Evolutionary conservation across 1,284 basidiomycete species (phyloP).

Genomic region (Ustilago tritici): DNA sequence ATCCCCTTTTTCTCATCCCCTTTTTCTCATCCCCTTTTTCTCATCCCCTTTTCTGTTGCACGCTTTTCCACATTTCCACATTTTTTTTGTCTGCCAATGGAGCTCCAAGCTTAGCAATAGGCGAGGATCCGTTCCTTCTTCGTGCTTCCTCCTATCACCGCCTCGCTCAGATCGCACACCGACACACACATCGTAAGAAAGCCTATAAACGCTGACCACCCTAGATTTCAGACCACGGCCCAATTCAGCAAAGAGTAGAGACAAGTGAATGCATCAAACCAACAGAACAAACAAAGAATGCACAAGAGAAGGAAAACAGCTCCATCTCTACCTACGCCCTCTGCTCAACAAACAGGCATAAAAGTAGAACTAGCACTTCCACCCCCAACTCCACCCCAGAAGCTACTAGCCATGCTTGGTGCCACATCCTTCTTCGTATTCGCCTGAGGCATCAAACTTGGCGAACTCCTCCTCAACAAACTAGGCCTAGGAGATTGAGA

Average conservation of each 20-base stretch:
- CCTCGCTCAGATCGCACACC: too few relatives aligned
- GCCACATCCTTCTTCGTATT: conserved; percentile 61
- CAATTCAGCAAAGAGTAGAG: neutral
- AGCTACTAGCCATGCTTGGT: conserved; percentile 26
- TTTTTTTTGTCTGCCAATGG: too few relatives aligned
- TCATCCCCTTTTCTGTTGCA: too few relatives aligned
- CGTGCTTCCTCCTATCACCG: too few relatives aligned
- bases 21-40: neutral
- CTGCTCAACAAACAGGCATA: conserved; percentile 48
- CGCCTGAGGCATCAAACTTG: conserved; percentile 34
- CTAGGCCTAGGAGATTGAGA: conserved; percentile 43
- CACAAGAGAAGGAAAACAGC: neutral
- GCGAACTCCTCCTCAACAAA: conserved; percentile 36
- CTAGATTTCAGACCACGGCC: too few relatives aligned
- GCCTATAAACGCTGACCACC: too few relatives aligned
- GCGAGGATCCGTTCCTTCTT: too few relatives aligned
- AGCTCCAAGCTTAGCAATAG: too few relatives aligned
- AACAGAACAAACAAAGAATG: conserved; percentile 10
- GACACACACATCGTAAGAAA: too few relatives aligned
- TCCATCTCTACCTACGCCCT: neutral
- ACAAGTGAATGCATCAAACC: neutral
- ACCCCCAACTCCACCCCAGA: conserved; percentile 56
- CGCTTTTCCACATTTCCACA: too few relatives aligned
- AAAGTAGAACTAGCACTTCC: conserved; percentile 30
- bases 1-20: too few relatives aligned